Base-by-base conservation (phyloP, 1,139 yeast species). In the Protomyces pachydermus region DNA sequence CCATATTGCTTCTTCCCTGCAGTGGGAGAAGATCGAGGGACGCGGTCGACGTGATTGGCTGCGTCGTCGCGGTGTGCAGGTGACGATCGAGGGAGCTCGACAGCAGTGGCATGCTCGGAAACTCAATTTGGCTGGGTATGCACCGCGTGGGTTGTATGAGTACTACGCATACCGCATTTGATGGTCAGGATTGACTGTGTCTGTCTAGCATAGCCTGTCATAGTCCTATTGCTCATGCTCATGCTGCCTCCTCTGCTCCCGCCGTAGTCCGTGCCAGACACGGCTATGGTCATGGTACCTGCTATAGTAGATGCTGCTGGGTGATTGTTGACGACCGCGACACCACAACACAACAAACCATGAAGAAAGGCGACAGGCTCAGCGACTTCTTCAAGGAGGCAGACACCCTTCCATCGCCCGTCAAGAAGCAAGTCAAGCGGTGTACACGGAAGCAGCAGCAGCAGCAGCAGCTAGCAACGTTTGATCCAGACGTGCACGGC, bases 21-120 rank as follows among this genome's bases (percentile, higher is more conserved):
- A 37, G 14, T 58, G 54, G 45, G 25, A 34, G 14, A 58, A 58
- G 32, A 18, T 52, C 14, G 18, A 38, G 12, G 62, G 62, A 1
- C 52, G 42, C 8, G 62, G 62, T 6, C 25, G 62, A 28, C 56
- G 62, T 37, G 62, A 58, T 42, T 58, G 62, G 62, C 42, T 58
- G 28, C n/a, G 14, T 20, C 38, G 42, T 32, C 39, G 46, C 8
- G 56, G 56, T 12, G 10, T 9, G 0, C 48, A 18, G 25, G 18
- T 42, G 12, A 42, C 48, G 23, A n/a, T 42, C 9, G 48, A 42
- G 18, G 16, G 42, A 37, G 42, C 16, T n/a, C 23, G 48, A 10
- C 48, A 42, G 23, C 62, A 58, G 35, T 58, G 56, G 56, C 62
- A 58, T 39, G 51, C 62, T 3, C 38, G 62, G 25, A 58, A 58